Evolutionary conservation across 1,139 yeast genomes (phyloP).

Genomic region (Trichomonascaceae sp.): DNA sequence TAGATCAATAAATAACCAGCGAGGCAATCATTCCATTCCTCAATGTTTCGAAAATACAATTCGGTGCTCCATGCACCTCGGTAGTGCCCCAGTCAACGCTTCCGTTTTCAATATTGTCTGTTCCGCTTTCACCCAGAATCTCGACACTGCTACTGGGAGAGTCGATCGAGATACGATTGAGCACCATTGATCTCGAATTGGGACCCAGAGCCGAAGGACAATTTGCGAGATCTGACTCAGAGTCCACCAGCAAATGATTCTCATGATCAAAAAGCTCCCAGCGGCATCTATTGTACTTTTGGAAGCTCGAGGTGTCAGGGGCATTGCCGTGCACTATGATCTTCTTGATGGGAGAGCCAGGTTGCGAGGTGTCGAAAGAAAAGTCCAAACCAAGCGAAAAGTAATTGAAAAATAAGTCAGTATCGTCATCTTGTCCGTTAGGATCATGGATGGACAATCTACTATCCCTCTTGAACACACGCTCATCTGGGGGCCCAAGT

Average conservation of each 20-base stretch:
- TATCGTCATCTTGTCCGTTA: slow-evolving; percentile 5
- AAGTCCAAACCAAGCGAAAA: slow-evolving; percentile 21
- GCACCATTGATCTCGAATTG: slow-evolving; percentile 14
- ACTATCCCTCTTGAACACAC: slow-evolving; percentile 21
- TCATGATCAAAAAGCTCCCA: slow-evolving; percentile 12
- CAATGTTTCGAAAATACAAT: slow-evolving; percentile 19
- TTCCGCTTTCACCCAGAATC: slow-evolving; percentile 16
- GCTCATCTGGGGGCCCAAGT: slow-evolving; percentile 23
- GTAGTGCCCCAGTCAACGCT: slow-evolving; percentile 19
- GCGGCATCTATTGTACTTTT: slow-evolving; percentile 20
- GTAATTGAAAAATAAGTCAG: slow-evolving; percentile 20
- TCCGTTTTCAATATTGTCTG: slow-evolving; percentile 5
- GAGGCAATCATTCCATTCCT: slow-evolving; percentile 15
- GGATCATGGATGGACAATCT: slow-evolving; percentile 19
- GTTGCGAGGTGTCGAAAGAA: slow-evolving; percentile 17
- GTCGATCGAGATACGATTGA: slow-evolving; percentile 17
- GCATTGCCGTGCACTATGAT: slow-evolving; percentile 22
- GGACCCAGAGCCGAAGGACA: slow-evolving; percentile 6
- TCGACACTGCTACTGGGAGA: slow-evolving; percentile 20
- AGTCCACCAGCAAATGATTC: slow-evolving; percentile 4
- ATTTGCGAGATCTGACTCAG: slow-evolving; percentile 11
- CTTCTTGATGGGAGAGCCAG: slow-evolving; percentile 17
- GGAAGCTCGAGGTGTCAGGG: slow-evolving; percentile 21
- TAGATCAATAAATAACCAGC: slow-evolving; percentile 13
- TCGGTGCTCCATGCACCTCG: slow-evolving; percentile 16